These are phyloP conservation scores for Triticum timopheevii DNA, from an alignment of 176 grass and related monocot genomes.

Conservation along the genomic window DNA sequence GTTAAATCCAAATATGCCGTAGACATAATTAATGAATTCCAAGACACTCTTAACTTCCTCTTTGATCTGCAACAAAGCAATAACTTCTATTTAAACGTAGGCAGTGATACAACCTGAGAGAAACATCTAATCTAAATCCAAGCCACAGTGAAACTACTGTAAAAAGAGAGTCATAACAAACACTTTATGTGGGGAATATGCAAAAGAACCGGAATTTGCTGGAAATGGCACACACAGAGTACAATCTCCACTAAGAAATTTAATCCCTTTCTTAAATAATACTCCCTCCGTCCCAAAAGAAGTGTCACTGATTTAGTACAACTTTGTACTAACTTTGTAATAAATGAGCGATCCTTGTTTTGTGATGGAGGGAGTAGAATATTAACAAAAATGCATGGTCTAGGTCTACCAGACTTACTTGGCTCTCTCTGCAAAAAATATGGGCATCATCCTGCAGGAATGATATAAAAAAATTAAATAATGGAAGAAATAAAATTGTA, in stretches of 20 bases:
- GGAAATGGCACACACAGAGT: not conserved
- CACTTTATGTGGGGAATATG: not conserved
- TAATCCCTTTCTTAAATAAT: not conserved
- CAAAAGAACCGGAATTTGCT: not conserved
- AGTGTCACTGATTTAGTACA: no score
- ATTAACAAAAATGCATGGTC: not conserved
- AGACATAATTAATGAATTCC: conserved; percentile 90
- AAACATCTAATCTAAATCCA: not conserved
- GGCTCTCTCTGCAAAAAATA: conserved; percentile 94
- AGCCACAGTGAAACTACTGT: not conserved
- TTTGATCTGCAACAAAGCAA: conserved; percentile 71
- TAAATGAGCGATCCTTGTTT: no score
- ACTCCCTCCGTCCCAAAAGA: not conserved
- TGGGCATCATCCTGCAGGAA: conserved; percentile 87
- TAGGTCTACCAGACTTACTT: conserved; percentile 54
- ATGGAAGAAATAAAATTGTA: not conserved
- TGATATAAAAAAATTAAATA: no score
- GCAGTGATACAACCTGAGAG: not conserved
- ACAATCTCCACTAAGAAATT: not conserved
- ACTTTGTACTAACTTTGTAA: no score
- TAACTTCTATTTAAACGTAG: not conserved
- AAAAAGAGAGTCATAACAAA: not conserved
- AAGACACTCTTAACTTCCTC: conserved; percentile 78
- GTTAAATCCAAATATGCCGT: conserved; percentile 89
- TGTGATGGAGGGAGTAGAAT: no score